Evolutionary conservation across 345 rosid species (phyloP).

Genomic region (Pistacia atlantica): DNA sequence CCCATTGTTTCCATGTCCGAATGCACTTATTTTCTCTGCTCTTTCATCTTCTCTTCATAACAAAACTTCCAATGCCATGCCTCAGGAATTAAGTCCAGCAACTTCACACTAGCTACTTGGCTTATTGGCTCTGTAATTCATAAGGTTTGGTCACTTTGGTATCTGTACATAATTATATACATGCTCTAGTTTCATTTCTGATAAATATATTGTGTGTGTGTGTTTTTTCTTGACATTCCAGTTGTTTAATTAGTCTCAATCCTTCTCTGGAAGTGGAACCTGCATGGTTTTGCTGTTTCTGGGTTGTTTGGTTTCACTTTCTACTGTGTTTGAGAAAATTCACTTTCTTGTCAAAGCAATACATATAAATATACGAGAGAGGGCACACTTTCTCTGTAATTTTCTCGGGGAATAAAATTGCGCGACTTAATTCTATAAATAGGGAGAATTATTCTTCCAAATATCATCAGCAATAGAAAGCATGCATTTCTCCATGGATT

Average conservation of each 20-base stretch:
- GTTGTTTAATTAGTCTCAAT: conserved; percentile 11
- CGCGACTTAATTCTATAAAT: too few relatives aligned
- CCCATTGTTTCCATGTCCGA: conserved; percentile 26
- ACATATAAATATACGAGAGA: too few relatives aligned
- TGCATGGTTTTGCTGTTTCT: neutral
- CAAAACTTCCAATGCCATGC: neutral
- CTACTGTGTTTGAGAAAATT: too few relatives aligned
- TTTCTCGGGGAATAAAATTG: too few relatives aligned
- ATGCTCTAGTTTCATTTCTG: neutral
- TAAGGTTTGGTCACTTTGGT: neutral
- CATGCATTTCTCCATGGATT: too few relatives aligned
- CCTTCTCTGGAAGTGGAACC: neutral
- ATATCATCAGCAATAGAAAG: too few relatives aligned
- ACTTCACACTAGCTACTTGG: neutral
- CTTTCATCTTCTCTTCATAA: conserved; percentile 10
- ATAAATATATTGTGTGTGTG: neutral
- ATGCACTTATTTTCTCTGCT: conserved; percentile 10
- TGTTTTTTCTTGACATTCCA: neutral
- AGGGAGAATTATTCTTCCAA: too few relatives aligned
- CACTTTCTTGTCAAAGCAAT: too few relatives aligned
- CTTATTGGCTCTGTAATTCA: neutral
- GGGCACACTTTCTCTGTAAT: too few relatives aligned
- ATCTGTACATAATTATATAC: neutral
- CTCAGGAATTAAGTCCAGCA: neutral
- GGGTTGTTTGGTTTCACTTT: too few relatives aligned